Base-by-base conservation (phyloP, 345 rosid genomes). In the Corchorus olitorius region DNA sequence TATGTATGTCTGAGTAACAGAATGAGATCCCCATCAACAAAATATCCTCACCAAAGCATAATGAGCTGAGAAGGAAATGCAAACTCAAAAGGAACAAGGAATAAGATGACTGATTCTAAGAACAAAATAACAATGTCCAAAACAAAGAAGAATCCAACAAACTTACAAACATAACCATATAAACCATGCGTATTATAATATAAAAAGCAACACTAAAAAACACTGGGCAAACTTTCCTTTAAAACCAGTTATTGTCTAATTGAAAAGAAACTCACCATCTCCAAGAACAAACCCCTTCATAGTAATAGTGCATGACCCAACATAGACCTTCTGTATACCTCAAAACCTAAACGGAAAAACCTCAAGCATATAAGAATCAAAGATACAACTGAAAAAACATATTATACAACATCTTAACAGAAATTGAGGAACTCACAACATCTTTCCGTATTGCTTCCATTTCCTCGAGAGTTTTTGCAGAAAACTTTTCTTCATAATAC, bases 281-380 rank as follows among this genome's bases (percentile, higher is more conserved):
- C 99, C 99, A 96, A 69, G 99, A 96, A 82, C 93, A 92, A 81
- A 96, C 98, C 64, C 98, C 99, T 83, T 92, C 97, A 79, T 92
- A 93, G 76, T 96, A 96, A 79, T 96, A 92, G 77, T 84, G 99
- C 99, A 93, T 91, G 53, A 96, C 89, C 99, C 99, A 96, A 74
- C 98, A 96, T 49, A 96, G 87, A 68, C 99, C 99, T 84, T 96
- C 98, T 1, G 93, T 86, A 67, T 92, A 96, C 87, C 79, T 88
- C 88, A 88, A 79, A 76, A 88, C 94, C 98, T 92, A 80, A 55
- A 27, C 80, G 78, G 75, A 55, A 35, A 81, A 80, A 56, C 65
- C 59, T 67, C 79, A 79, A 66, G 63, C 19, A 75, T 35, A 58
- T 52, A 22, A 77, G 48, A 27, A n/a, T 16, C 27, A 69, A 17